phyloP scores from a whole-genome alignment of 202 grass and related monocot species.

The Zizania palustris region DNA sequence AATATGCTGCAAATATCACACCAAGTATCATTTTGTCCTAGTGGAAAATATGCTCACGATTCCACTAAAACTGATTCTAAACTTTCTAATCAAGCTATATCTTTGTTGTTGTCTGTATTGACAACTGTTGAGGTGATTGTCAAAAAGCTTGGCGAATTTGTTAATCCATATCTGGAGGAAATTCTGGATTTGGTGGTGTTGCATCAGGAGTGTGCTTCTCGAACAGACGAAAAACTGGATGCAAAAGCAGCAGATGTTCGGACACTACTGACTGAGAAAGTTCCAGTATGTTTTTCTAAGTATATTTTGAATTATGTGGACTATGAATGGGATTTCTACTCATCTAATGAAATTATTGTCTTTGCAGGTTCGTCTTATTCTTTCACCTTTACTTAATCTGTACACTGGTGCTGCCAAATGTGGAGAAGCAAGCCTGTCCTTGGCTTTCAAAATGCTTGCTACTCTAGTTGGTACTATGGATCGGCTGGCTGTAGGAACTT shows the following conservation, averaged over 20 bases:
- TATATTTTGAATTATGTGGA: slow-evolving; percentile 13
- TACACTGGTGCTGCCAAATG: slow-evolving; percentile 65
- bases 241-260: slow-evolving; percentile 68
- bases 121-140: slow-evolving; percentile 71
- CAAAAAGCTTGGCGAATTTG: slow-evolving; percentile 78
- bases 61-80: slow-evolving; percentile 26
- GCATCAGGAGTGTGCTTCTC: slow-evolving; percentile 66
- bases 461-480: slow-evolving; percentile 76
- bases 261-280: slow-evolving; percentile 68
- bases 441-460: slow-evolving; percentile 77
- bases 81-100: slow-evolving; percentile 43
- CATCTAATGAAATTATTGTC: slow-evolving; percentile 43
- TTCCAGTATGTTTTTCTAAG: slow-evolving; percentile 74
- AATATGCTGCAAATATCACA: slow-evolving; percentile 64
- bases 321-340: slow-evolving; percentile 4
- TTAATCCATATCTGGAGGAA: slow-evolving; percentile 87
- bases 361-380: slow-evolving; percentile 78
- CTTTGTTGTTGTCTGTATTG: slow-evolving; percentile 62
- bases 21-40: slow-evolving; percentile 62
- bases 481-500: slow-evolving; percentile 68
- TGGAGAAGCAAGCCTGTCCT: slow-evolving; percentile 69
- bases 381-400: slow-evolving; percentile 70
- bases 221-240: slow-evolving; percentile 64
- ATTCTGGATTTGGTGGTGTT: slow-evolving; percentile 77
- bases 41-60: slow-evolving; percentile 41